Evolutionary conservation across 192 early-diverging fungal species (phyloP).

Genomic region (Nowakowskiella sp.): DNA sequence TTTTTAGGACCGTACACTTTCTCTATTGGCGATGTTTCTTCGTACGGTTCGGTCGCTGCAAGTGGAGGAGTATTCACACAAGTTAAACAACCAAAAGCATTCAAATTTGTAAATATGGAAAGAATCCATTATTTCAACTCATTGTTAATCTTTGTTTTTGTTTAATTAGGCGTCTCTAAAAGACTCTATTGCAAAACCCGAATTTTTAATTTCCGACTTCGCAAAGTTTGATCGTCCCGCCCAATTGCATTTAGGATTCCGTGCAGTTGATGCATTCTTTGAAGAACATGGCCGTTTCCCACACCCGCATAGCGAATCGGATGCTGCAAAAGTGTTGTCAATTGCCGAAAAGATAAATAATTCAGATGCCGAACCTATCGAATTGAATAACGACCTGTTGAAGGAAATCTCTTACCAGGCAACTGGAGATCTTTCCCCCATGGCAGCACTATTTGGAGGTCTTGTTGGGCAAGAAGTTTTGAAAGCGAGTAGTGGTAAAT

Average conservation of each 20-base stretch:
- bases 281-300: conserved; percentile 62
- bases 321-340: conserved; percentile 73
- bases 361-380: conserved; percentile 49
- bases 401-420: conserved; percentile 84
- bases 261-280: conserved; percentile 79
- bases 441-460: conserved; percentile 95
- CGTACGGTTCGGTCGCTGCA: conserved; percentile 61
- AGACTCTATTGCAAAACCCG: conserved; percentile 71
- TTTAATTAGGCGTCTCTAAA: conserved; percentile 52
- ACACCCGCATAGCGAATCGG: conserved; percentile 74
- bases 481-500: conserved; percentile 97
- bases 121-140: neutral
- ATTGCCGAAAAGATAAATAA: conserved; percentile 66
- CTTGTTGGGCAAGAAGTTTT: conserved; percentile 96
- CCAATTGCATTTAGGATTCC: conserved; percentile 88
- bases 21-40: conserved; percentile 94
- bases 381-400: conserved; percentile 77
- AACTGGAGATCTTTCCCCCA: conserved; percentile 83
- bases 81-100: conserved; percentile 84
- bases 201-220: conserved; percentile 84
- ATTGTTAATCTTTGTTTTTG: neutral
- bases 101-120: conserved; percentile 63
- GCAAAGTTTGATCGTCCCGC: conserved; percentile 96
- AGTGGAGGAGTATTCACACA: conserved; percentile 88
- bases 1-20: conserved; percentile 83